Evolutionary conservation across 805 yeast genomes (phyloP).

Genomic region (Candida incommunis): DNA sequence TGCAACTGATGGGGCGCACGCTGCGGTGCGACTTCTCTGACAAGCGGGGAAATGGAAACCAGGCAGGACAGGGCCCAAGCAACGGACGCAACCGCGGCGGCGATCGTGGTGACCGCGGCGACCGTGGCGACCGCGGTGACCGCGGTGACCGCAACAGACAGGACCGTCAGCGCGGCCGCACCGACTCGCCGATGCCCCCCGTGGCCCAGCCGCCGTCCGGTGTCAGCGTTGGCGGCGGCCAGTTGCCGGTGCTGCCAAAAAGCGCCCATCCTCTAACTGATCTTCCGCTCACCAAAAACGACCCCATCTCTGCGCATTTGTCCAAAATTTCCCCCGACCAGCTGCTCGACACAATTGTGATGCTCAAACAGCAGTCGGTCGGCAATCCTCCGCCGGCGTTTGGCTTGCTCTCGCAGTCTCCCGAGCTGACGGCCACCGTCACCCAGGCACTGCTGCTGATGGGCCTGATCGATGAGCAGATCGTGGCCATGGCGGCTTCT

Average conservation of each 20-base stretch:
- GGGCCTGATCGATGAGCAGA: constrained; percentile 21
- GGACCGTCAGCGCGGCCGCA: neutral
- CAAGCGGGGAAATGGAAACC: neutral
- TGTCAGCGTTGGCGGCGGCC: neutral
- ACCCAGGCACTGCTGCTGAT: constrained; percentile 49
- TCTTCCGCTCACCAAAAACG: constrained; percentile 11
- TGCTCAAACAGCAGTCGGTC: constrained; percentile 42
- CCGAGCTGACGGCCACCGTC: constrained; percentile 63
- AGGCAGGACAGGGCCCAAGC: neutral
- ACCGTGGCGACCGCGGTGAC: neutral
- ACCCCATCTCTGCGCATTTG: constrained; percentile 34
- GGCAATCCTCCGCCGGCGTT: constrained; percentile 48
- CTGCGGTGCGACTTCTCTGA: neutral
- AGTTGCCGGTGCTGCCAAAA: neutral
- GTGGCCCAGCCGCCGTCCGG: neutral
- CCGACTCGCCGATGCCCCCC: neutral
- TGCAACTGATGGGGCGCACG: neutral
- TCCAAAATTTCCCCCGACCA: constrained; percentile 35
- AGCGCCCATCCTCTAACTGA: neutral
- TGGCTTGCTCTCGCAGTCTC: constrained; percentile 46
- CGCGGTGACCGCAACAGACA: neutral
- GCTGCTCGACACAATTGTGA: constrained; percentile 34
- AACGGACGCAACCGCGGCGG: neutral
- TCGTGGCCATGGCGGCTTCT: constrained; percentile 10
- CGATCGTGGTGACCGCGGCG: neutral